A percentile compares a stretch with the other conserved stretches of the same genome.
Conservation (phyloP, 208 protist genomes). For the Phytomonas sp. region DNA sequence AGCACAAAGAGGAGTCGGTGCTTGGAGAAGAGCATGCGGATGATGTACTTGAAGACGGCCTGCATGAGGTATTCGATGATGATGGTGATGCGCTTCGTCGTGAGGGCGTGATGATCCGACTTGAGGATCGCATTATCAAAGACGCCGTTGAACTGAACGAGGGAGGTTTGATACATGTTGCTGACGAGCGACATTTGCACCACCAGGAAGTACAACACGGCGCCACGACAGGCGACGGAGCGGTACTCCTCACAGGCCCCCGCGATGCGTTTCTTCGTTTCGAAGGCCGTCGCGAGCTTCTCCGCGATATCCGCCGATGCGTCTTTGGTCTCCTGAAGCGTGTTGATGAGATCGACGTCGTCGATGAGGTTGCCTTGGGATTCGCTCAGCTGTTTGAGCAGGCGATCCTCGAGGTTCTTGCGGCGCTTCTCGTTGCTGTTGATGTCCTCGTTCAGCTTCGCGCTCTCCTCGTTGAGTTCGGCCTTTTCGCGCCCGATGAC, state of each 20-base stretch:
- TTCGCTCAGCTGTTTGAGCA: slow-evolving; percentile 93
- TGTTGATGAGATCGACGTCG: slow-evolving; percentile 93
- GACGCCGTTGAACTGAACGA: slow-evolving; percentile 95
- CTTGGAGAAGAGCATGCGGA: slow-evolving; percentile 95
- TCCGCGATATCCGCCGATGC: slow-evolving; percentile 95
- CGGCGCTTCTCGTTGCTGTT: slow-evolving; percentile 94
- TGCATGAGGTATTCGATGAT: slow-evolving; percentile 95
- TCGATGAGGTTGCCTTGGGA: slow-evolving; percentile 92
- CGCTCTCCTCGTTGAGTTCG: slow-evolving; percentile 96
- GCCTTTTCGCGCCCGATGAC: slow-evolving; percentile 96
- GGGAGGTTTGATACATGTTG: slow-evolving; percentile 98
- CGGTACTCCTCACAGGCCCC: slow-evolving; percentile 96
- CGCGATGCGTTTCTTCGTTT: slow-evolving; percentile 96
- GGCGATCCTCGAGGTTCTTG: slow-evolving; percentile 90
- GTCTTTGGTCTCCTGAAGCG: slow-evolving; percentile 96
- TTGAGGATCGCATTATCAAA: slow-evolving; percentile 93
- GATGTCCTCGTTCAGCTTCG: slow-evolving; percentile 94
- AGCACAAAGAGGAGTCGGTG: slow-evolving; percentile 97
- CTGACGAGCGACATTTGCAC: slow-evolving; percentile 96
- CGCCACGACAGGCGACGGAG: slow-evolving; percentile 93
- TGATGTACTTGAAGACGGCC: slow-evolving; percentile 92
- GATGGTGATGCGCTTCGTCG: slow-evolving; percentile 91
- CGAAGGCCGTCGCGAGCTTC: slow-evolving; percentile 91
- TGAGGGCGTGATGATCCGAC: slow-evolving; percentile 85
- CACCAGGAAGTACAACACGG: slow-evolving; percentile 98